Conservation (phyloP, 2,329 filamentous ascomycete genomes). For the Diaporthe sp. region DNA sequence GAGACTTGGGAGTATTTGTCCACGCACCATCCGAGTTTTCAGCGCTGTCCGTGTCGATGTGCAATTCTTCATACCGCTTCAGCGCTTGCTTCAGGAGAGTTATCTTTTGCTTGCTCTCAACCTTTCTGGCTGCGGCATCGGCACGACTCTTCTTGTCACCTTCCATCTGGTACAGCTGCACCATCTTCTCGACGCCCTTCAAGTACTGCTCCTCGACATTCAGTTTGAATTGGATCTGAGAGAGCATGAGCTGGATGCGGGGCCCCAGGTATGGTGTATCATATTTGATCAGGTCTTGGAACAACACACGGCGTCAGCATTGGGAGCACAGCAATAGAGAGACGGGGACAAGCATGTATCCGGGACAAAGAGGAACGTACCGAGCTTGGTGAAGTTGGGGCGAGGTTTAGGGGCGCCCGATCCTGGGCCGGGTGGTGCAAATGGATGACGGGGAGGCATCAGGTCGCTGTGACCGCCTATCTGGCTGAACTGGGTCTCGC, state of each 20-base stretch:
- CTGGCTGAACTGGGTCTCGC: constrained; percentile 58
- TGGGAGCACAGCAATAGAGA: not conserved
- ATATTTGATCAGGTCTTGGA: constrained; percentile 94
- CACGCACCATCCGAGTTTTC: constrained; percentile 83
- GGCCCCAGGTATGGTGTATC: constrained; percentile 95
- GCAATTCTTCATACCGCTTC: constrained; percentile 96
- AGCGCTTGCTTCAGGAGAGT: constrained; percentile 94
- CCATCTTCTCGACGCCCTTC: constrained; percentile 99
- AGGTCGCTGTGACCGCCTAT: constrained; percentile 75
- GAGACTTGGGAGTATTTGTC: not conserved
- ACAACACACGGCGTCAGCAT: constrained; percentile 29
- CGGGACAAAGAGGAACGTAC: constrained; percentile 60
- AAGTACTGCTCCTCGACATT: constrained; percentile 99
- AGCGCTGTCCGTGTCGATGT: constrained; percentile 85
- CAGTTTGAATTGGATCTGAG: constrained; percentile 98
- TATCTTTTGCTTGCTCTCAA: constrained; percentile 98
- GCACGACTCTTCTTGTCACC: constrained; percentile 95
- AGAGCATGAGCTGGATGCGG: constrained; percentile 98
- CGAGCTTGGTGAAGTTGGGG: constrained; percentile 95
- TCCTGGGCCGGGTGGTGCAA: constrained; percentile 76
- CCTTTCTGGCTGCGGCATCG: constrained; percentile 87
- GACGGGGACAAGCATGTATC: not conserved
- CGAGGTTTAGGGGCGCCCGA: constrained; percentile 74
- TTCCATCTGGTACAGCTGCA: constrained; percentile 96
- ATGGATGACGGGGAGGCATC: constrained; percentile 86